Base-by-base conservation (phyloP, 208 protist species). In the Trypanosoma melophagium region DNA sequence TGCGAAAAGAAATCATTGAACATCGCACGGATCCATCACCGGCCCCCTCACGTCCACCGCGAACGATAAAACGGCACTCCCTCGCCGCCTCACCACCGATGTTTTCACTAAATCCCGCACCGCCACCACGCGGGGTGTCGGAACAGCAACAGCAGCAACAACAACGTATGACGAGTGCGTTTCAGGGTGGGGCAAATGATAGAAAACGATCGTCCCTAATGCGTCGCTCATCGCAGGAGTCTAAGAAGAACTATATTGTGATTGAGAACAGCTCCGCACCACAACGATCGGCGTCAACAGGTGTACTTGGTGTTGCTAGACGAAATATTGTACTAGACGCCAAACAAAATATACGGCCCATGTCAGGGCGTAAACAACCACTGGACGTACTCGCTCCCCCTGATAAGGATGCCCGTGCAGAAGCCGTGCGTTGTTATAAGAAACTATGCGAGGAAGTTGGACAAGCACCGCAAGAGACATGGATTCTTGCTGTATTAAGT, bases 381-480 rank as follows among this genome's bases (percentile, higher is more conserved):
- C 13, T 49, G 28, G 69, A 58, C 2, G 24, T 17, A 16, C 12
- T 53, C 4, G 22, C 28, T 21, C 2, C 2, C 12, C 21, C 21
- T n/a, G 52, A 56, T 31, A 56, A 31, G 35, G 28, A 50, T 0
- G 64, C 73, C 47, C 51, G 74, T 49, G 71, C 71, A 12, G 84
- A 86, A 51, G 61, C 77, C 17, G 58, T 83, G 19, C 62, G 73
- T 47, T 45, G 54, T 10, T 95, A 92, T 62, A 60, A 82, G 19
- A 57, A 62, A 38, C 58, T 89, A 12, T 95, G 84, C 59, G 60
- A 64, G 21, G 78, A 83, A 28, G 40, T 91, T 25, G 78, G 78
- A 17, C 82, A 92, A 68, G 45, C 65, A 65, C 86, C 89, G n/a
- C 75, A 84, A 44, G 60, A 68, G 35, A 69, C 84, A 13, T 92